These are phyloP conservation scores for Pythium scleroteichum DNA, from an alignment of 352 stramenopile genomes.

Conservation along the genomic window DNA sequence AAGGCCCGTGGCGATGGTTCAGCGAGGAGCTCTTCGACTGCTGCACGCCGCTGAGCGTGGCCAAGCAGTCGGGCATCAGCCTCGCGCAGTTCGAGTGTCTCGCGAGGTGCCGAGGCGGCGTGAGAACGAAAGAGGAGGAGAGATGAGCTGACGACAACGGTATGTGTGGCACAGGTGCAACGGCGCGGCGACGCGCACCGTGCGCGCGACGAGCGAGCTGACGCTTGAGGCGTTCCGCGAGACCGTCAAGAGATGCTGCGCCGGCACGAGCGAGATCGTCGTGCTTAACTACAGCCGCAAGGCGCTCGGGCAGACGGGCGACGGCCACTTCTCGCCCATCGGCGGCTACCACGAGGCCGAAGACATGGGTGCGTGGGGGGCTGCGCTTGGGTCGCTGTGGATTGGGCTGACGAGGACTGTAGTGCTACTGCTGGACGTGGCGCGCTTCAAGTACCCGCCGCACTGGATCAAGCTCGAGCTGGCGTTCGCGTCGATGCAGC, in stretches of 20 bases:
- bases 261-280: constrained; percentile 79
- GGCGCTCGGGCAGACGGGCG: constrained; percentile 92
- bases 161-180: constrained; percentile 1
- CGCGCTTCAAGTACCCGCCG: constrained; percentile 96
- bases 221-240: constrained; percentile 54
- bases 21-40: constrained; percentile 85
- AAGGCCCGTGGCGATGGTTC: constrained; percentile 81
- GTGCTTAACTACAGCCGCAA: constrained; percentile 93
- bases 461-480: constrained; percentile 19
- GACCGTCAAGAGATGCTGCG: constrained; percentile 77
- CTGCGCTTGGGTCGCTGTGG: constrained; percentile 1
- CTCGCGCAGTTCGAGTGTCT: constrained; percentile 33
- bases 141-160: too few species aligned
- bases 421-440: constrained; percentile 96
- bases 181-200: constrained; percentile 39
- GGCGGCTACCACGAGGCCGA: constrained; percentile 91
- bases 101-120: constrained; percentile 45
- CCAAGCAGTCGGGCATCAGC: constrained; percentile 75
- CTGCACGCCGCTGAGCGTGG: constrained; percentile 68
- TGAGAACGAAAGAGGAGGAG: background rate
- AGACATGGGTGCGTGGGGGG: constrained; percentile 57
- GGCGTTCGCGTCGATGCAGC: constrained; percentile 17
- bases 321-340: constrained; percentile 97
- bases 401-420: constrained; percentile 13
- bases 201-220: constrained; percentile 41